phyloP scores from a whole-genome alignment of 1,284 basidiomycete species.

The Afroboletus lepidellus region DNA sequence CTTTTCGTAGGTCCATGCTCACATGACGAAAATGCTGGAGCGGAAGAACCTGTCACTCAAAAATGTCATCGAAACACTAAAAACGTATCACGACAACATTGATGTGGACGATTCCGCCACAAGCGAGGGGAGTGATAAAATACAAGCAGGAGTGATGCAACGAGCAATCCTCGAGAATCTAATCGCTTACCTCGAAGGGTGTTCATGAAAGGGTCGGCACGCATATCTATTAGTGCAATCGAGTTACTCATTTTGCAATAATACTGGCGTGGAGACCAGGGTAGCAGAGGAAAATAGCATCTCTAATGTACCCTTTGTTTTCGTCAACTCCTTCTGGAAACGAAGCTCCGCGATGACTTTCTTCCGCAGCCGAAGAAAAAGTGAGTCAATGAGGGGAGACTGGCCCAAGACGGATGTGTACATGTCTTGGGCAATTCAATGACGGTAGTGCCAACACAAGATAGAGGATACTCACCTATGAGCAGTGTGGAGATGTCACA shows the following conservation, averaged over 20 bases:
- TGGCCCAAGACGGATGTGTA: slow-evolving; percentile 91
- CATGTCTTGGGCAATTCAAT: slow-evolving; percentile 61
- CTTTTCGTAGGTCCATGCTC: slow-evolving; percentile 61
- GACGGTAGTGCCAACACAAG: background rate
- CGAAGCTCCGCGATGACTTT: slow-evolving; percentile 84
- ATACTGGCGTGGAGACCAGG: slow-evolving; percentile 32
- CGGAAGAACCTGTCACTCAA: slow-evolving; percentile 66
- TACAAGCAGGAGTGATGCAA: slow-evolving; percentile 49
- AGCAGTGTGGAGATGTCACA: slow-evolving; percentile 82
- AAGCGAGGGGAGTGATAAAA: slow-evolving; percentile 24
- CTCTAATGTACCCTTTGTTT: slow-evolving; percentile 85
- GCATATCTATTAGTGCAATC: slow-evolving; percentile 4
- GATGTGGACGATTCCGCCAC: slow-evolving; percentile 46
- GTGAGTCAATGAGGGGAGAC: slow-evolving; percentile 87
- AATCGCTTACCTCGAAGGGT: slow-evolving; percentile 60
- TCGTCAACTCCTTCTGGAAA: slow-evolving; percentile 88
- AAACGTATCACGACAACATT: slow-evolving; percentile 70
- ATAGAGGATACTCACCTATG: slow-evolving; percentile 61
- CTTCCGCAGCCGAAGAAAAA: slow-evolving; percentile 81
- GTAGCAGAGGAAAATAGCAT: slow-evolving; percentile 82
- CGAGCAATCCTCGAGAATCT: slow-evolving; percentile 69
- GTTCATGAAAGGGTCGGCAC: slow-evolving; percentile 15
- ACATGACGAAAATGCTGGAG: slow-evolving; percentile 72
- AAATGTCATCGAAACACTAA: slow-evolving; percentile 65
- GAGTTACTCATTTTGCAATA: slow-evolving; percentile 22